Percentiles rank a stretch among this genome's conserved stretches.
These are phyloP conservation scores for Polytrichum commune DNA, from an alignment of 225 moss, liverwort and hornwort genomes.

Conservation along the genomic window DNA sequence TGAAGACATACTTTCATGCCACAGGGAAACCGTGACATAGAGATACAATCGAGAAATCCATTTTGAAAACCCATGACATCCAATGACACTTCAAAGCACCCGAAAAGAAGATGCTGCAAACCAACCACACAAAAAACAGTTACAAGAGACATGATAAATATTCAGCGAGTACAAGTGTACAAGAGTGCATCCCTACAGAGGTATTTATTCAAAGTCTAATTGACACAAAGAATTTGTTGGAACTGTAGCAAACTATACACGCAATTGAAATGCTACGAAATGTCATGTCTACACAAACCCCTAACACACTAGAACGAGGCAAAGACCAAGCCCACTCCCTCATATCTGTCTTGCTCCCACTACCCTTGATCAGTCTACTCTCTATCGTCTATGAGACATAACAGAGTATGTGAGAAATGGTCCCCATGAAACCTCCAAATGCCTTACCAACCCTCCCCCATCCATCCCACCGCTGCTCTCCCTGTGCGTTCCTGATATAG, in stretches of 20 bases:
- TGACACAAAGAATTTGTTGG: not conserved
- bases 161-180: conserved; percentile 5
- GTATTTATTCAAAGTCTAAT: conserved; percentile 3
- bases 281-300: not conserved
- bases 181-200: not conserved
- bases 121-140: too few species aligned
- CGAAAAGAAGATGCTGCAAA: too few species aligned
- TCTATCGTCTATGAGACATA: not conserved
- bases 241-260: not conserved
- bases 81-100: too few species aligned
- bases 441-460: too few species aligned
- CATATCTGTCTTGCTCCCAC: not conserved
- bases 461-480: too few species aligned
- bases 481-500: too few species aligned
- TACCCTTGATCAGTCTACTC: too few species aligned
- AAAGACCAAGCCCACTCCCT: not conserved
- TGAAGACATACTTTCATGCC: too few species aligned
- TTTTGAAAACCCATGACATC: too few species aligned
- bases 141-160: too few species aligned
- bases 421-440: not conserved
- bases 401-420: not conserved
- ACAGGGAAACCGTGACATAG: too few species aligned
- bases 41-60: too few species aligned
- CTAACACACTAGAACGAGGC: not conserved
- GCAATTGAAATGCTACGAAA: not conserved